Evolutionary conservation across 345 rosid genomes (phyloP).

Genomic region (Heritiera littoralis): DNA sequence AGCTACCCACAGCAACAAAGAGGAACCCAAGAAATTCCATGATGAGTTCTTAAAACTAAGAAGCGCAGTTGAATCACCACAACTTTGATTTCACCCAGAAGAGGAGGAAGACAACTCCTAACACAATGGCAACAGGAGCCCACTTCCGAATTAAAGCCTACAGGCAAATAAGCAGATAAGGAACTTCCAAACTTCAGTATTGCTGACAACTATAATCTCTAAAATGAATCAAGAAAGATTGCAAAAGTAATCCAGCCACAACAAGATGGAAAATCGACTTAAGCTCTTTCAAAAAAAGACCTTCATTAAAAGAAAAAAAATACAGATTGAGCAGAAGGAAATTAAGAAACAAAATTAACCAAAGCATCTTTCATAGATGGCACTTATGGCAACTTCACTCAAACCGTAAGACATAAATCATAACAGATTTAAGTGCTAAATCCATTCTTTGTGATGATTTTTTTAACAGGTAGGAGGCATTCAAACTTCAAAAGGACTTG

Average conservation of each 20-base stretch:
- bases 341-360: neutral
- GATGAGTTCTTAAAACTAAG: slow-evolving; percentile 16
- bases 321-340: neutral
- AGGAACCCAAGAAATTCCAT: slow-evolving; percentile 24
- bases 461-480: neutral
- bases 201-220: neutral
- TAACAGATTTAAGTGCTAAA: neutral
- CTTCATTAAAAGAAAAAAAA: neutral
- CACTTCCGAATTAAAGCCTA: slow-evolving; percentile 91
- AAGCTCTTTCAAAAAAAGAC: neutral
- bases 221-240: too few relatives aligned
- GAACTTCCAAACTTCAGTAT: neutral
- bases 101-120: slow-evolving; percentile 86
- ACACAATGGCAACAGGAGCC: slow-evolving; percentile 89
- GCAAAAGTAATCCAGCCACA: neutral
- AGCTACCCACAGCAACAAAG: slow-evolving; percentile 16
- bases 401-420: neutral
- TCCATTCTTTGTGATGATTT: neutral
- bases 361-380: neutral
- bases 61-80: slow-evolving; percentile 49
- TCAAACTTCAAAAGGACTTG: neutral
- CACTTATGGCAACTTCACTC: neutral
- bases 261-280: neutral
- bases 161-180: slow-evolving; percentile 26
- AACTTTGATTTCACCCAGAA: slow-evolving; percentile 86